Conservation (phyloP, 225 moss, liverwort and hornwort species). For the Physcomitrium patens region DNA sequence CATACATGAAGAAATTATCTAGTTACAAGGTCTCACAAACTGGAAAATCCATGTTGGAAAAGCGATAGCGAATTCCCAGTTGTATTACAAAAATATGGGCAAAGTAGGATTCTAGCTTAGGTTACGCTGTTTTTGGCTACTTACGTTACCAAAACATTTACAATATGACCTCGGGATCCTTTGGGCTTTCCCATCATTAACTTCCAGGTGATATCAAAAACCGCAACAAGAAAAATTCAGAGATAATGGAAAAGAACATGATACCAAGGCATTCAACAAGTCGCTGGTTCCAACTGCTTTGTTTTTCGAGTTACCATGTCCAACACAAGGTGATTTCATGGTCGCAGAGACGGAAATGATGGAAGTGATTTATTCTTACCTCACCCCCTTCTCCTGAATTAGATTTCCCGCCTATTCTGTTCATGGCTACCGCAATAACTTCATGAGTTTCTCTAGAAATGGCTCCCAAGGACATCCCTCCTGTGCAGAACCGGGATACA, state of each 20-base stretch:
- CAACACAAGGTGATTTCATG: not conserved
- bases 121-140: no score
- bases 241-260: conserved; percentile 4
- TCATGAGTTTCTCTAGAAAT: conserved; percentile 95
- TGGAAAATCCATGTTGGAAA: no score
- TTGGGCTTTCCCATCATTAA: no score
- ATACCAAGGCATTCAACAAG: not conserved
- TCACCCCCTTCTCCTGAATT: conserved; percentile 97
- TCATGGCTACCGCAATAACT: conserved; percentile 93
- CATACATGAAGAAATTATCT: not conserved
- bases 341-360: conserved; percentile 2
- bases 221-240: conserved; percentile 3
- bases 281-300: not conserved
- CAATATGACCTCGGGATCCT: no score
- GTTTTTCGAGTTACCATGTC: conserved; percentile 1
- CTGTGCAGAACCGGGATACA: conserved; percentile 87
- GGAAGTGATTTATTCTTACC: conserved; percentile 44
- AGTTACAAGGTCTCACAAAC: no score
- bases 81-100: no score
- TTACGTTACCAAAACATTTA: no score
- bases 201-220: not conserved
- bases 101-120: no score
- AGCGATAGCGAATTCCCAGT: no score
- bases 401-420: conserved; percentile 87
- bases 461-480: conserved; percentile 95